These are phyloP conservation scores for Cercophora samala DNA, from an alignment of 495 filamentous ascomycete species.

Conservation along the genomic window DNA sequence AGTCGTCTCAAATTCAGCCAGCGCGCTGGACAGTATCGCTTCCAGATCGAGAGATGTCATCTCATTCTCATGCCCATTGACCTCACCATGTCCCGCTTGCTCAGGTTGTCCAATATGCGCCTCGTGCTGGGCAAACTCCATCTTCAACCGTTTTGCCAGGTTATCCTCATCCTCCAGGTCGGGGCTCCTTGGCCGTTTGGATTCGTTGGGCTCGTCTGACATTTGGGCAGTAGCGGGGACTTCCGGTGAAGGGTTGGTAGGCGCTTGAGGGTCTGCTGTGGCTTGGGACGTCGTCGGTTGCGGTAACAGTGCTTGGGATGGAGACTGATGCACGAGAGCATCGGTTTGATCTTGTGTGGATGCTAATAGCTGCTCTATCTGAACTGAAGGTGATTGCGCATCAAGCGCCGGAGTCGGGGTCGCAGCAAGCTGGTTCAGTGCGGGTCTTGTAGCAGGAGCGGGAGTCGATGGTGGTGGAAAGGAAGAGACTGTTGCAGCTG, in stretches of 20 bases:
- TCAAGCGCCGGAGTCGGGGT: background rate
- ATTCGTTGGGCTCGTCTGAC: background rate
- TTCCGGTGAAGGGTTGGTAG: background rate
- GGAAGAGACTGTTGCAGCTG: background rate
- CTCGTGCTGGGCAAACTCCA: conserved; percentile 20
- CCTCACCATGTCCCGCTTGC: conserved; percentile 1
- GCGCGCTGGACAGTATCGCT: conserved; percentile 29
- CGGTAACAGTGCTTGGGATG: background rate
- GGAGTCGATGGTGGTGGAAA: background rate
- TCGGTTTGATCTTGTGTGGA: background rate
- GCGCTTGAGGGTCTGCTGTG: background rate
- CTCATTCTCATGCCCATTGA: conserved; percentile 6
- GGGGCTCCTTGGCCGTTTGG: conserved; percentile 38
- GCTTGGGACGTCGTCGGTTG: background rate
- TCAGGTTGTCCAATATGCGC: background rate
- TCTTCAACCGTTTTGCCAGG: conserved; percentile 37
- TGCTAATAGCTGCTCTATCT: background rate
- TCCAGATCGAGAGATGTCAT: conserved; percentile 23
- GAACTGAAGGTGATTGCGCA: background rate
- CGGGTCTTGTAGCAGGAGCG: background rate
- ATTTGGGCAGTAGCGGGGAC: background rate
- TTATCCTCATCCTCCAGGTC: conserved; percentile 26
- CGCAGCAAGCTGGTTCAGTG: background rate
- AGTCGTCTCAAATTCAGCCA: conserved; percentile 25
- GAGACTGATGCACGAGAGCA: background rate